Conservation (phyloP, 176 grass and related monocot species). For the Typha latifolia region DNA sequence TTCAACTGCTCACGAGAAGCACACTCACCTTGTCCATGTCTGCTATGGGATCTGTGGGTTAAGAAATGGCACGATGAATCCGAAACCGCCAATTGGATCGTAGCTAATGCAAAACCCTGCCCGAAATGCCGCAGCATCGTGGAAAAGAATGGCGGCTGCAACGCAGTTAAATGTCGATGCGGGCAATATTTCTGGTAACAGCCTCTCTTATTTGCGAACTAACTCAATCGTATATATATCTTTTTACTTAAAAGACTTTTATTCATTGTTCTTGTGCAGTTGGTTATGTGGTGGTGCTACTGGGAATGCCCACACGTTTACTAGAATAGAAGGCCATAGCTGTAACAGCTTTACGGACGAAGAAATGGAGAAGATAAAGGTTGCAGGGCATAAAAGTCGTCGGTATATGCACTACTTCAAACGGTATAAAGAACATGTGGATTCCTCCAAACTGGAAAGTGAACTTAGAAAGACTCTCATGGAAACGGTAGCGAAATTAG, state of each 20-base stretch:
- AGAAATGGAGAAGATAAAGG: conserved; percentile 42
- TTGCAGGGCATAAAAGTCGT: conserved; percentile 25
- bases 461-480: conserved; percentile 43
- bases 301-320: conserved; percentile 83
- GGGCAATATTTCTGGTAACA: conserved; percentile 71
- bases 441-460: conserved; percentile 40
- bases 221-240: too few species aligned
- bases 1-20: conserved; percentile 72
- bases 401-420: conserved; percentile 47
- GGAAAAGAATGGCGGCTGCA: conserved; percentile 80
- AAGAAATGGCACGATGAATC: conserved; percentile 72
- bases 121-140: conserved; percentile 83
- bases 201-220: too few species aligned
- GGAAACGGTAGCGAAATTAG: conserved; percentile 71
- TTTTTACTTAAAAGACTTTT: too few species aligned
- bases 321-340: conserved; percentile 66
- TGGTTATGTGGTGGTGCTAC: conserved; percentile 94
- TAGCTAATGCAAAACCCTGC: conserved; percentile 71
- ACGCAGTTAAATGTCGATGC: conserved; percentile 67
- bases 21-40: conserved; percentile 76
- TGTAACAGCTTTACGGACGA: conserved; percentile 86
- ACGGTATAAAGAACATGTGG: conserved; percentile 43
- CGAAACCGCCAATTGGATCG: conserved; percentile 78
- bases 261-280: conserved; percentile 20
- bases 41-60: conserved; percentile 69